These are phyloP conservation scores for Mayamaea pseudoterrestris DNA, from an alignment of 108 stramenopile genomes.

Conservation along the genomic window DNA sequence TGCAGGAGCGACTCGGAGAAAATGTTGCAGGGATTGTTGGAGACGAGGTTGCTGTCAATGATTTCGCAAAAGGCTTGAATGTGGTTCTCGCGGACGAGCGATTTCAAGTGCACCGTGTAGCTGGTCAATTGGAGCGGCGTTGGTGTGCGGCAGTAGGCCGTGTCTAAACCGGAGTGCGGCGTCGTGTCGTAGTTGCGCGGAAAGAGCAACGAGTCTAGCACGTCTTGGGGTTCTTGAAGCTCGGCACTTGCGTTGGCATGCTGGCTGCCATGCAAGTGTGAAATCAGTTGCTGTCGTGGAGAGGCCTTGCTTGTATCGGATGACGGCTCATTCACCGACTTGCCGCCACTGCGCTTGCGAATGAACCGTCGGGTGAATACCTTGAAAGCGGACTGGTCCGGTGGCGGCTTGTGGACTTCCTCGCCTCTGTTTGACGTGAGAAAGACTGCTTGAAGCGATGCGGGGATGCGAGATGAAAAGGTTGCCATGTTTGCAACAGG, in stretches of 20 bases:
- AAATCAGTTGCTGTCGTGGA: too few species aligned
- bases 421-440: slow-evolving; percentile 17
- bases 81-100: slow-evolving; percentile 52
- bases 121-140: slow-evolving; percentile 51
- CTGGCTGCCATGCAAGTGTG: too few species aligned
- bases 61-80: slow-evolving; percentile 24
- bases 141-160: slow-evolving; percentile 61
- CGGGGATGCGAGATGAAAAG: slow-evolving; percentile 22
- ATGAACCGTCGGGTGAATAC: too few species aligned
- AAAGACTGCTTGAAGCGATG: slow-evolving; percentile 15
- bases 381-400: slow-evolving; percentile 10
- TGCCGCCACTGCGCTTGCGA: too few species aligned
- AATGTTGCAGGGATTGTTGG: slow-evolving; percentile 74
- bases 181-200: slow-evolving; percentile 60
- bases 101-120: slow-evolving; percentile 49
- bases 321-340: too few species aligned
- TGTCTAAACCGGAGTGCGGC: slow-evolving; percentile 31
- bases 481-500: too few species aligned
- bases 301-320: too few species aligned
- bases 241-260: too few species aligned
- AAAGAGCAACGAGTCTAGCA: slow-evolving; percentile 29
- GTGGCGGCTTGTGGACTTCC: slow-evolving; percentile 15
- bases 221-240: too few species aligned
- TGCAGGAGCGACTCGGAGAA: slow-evolving; percentile 74
- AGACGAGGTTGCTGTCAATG: slow-evolving; percentile 32